Base-by-base conservation (phyloP, 345 rosid species). In the Sonneratia caseolaris region DNA sequence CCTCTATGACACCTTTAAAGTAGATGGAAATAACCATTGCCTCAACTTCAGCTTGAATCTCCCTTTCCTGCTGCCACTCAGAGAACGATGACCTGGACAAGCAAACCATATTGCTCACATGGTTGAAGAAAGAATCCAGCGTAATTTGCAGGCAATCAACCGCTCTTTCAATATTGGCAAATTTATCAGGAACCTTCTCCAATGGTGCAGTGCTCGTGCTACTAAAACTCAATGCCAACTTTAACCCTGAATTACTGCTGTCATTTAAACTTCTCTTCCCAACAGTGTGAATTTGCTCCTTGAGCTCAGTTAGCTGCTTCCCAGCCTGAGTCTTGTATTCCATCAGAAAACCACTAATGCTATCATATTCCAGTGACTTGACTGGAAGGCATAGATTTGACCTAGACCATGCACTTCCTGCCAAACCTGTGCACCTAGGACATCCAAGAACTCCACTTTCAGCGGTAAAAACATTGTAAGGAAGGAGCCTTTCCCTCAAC, bases 281-380 rank as follows among this genome's bases (percentile, higher is more conserved):
- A 1, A 16, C 19, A 36, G 42, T 65, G 68, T 85, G 68, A 85
- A 85, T 81, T 43, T 89, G 81, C 72, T 86, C 95, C 76, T 78
- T 80, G n/a, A 94, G 88, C 76, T 80, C 84, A 72, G 67, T 73
- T 66, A 91, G 78, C 78, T 89, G 92, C 64, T 84, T 82, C 66
- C 68, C 66, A 11, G 86, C 87, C 21, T 68, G 77, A 42, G 40
- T 65, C 76, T 77, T 81, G 73, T 84, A 84, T 68, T 13, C 22
- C n/a, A 77, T 73, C 56, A 49, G 53, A 45, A 84, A 61, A 73
- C 15, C 57, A 9, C 57, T 53, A 85, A 84, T 53, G 77, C 87
- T 68, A 24, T 70, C 73, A 66, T 70, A 76, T 69, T 79, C 81
- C 15, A 7, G 4, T 18, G 71, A n/a, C 42, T 65, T 74, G 72